These are phyloP conservation scores for Isatis tinctoria DNA, from an alignment of 345 rosid genomes.

Conservation along the genomic window DNA sequence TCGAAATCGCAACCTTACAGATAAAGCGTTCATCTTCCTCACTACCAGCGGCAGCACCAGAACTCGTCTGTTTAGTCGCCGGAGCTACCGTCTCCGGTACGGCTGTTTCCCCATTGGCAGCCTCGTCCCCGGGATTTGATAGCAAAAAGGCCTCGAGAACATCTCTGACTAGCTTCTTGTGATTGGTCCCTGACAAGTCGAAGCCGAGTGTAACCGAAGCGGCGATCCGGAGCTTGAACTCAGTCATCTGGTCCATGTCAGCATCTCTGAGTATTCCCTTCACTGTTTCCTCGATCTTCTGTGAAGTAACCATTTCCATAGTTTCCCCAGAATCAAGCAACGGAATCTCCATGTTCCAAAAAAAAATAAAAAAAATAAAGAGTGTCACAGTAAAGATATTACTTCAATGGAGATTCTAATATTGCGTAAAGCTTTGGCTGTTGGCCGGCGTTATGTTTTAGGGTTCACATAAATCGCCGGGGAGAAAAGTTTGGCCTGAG, in stretches of 20 bases:
- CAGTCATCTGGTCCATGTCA: slow-evolving; percentile 62
- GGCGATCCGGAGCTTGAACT: slow-evolving; percentile 60
- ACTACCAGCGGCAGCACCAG: neutral
- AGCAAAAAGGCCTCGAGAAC: slow-evolving; percentile 61
- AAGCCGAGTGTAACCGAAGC: slow-evolving; percentile 56
- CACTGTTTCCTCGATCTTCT: slow-evolving; percentile 56
- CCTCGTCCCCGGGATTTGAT: slow-evolving; percentile 29
- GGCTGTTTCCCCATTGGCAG: slow-evolving; percentile 10
- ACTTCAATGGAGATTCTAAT: neutral
- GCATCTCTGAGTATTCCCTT: slow-evolving; percentile 46
- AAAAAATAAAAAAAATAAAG: neutral
- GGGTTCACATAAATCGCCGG: slow-evolving; percentile 20
- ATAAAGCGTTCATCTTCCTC: slow-evolving; percentile 47
- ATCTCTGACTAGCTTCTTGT: slow-evolving; percentile 48
- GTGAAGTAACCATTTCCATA: slow-evolving; percentile 37
- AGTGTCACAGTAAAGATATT: neutral
- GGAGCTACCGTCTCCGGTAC: neutral
- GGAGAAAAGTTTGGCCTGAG: neutral
- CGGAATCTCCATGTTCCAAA: neutral
- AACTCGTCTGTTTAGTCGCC: slow-evolving; percentile 12
- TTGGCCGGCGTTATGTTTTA: neutral
- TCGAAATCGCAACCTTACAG: slow-evolving; percentile 42
- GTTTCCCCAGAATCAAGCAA: neutral
- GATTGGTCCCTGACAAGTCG: slow-evolving; percentile 43
- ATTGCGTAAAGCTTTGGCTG: neutral